Evolutionary conservation across 2,329 filamentous ascomycete genomes (phyloP).

Genomic region (Pseudogymnoascus sp.): DNA sequence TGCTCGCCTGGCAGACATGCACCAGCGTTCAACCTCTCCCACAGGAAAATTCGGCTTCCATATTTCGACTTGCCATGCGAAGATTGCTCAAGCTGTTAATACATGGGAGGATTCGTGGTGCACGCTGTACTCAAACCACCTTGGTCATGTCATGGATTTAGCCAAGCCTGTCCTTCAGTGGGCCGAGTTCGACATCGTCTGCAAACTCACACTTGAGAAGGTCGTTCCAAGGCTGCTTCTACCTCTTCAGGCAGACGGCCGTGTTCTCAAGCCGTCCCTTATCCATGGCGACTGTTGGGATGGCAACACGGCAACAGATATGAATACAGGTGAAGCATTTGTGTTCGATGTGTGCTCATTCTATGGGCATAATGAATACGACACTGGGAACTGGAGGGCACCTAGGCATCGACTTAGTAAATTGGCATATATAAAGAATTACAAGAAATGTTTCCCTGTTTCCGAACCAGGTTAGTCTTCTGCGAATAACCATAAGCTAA

Average conservation of each 20-base stretch:
- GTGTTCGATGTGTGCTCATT: slow-evolving; percentile 13
- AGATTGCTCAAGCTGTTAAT: slow-evolving; percentile 19
- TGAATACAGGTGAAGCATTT: slow-evolving; percentile 12
- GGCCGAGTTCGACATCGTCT: slow-evolving; percentile 19
- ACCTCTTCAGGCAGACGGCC: slow-evolving; percentile 11
- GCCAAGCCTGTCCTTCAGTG: slow-evolving; percentile 10
- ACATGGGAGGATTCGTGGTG: background rate
- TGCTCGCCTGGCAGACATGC: slow-evolving; percentile 21
- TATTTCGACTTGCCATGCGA: slow-evolving; percentile 24
- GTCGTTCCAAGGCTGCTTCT: slow-evolving; percentile 12
- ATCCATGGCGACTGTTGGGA: slow-evolving; percentile 18
- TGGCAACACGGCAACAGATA: slow-evolving; percentile 14
- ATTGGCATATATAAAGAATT: background rate
- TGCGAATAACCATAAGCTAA: background rate
- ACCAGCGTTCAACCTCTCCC: slow-evolving; percentile 19
- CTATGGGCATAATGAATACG: slow-evolving; percentile 18
- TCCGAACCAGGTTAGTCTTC: background rate
- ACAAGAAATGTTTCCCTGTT: background rate
- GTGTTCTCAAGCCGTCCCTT: slow-evolving; percentile 15
- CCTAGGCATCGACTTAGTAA: background rate
- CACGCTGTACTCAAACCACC: background rate
- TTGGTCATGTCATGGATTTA: background rate
- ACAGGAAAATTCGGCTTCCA: slow-evolving; percentile 28
- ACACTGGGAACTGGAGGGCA: slow-evolving; percentile 17
- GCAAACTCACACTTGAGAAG: background rate